Conservation (phyloP, 2,329 filamentous ascomycete species). For the Peltaster fructicola region DNA sequence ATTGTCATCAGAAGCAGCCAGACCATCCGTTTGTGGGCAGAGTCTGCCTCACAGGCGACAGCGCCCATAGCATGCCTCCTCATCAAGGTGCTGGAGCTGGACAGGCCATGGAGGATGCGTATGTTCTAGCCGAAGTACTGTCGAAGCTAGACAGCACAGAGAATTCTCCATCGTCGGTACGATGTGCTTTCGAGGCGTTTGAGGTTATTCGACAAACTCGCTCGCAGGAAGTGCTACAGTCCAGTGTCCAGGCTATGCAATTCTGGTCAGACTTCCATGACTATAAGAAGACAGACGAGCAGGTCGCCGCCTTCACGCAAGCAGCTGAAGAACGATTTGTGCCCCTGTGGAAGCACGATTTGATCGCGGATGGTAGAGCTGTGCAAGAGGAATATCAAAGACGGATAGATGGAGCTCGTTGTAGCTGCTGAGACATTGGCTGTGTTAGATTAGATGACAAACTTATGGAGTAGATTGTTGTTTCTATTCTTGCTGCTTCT, state of each 20-base stretch:
- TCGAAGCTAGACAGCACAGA: too few species aligned
- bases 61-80: constrained; percentile 24
- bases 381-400: too few species aligned
- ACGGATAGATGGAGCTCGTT: too few species aligned
- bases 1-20: too few species aligned
- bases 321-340: constrained; percentile 7
- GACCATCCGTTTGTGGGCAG: too few species aligned
- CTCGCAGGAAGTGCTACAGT: constrained; percentile 6
- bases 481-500: too few species aligned
- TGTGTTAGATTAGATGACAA: too few species aligned
- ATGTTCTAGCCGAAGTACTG: too few species aligned
- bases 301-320: constrained; percentile 7
- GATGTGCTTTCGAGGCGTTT: constrained; percentile 9
- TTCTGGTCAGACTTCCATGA: constrained; percentile 8
- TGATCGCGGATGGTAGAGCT: constrained; percentile 9
- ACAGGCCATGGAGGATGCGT: constrained; percentile 26
- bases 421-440: too few species aligned
- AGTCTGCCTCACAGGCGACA: constrained; percentile 20
- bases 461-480: too few species aligned
- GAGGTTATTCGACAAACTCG: constrained; percentile 8
- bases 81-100: constrained; percentile 27
- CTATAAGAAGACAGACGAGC: constrained; percentile 6
- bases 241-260: constrained; percentile 7
- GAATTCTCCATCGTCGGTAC: too few species aligned
- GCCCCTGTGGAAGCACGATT: constrained; percentile 12